Percentiles rank a stretch among this genome's conserved stretches.
Evolutionary conservation across 768 basidiomycete genomes (phyloP).

Genomic region (Cystoderma amianthinum): DNA sequence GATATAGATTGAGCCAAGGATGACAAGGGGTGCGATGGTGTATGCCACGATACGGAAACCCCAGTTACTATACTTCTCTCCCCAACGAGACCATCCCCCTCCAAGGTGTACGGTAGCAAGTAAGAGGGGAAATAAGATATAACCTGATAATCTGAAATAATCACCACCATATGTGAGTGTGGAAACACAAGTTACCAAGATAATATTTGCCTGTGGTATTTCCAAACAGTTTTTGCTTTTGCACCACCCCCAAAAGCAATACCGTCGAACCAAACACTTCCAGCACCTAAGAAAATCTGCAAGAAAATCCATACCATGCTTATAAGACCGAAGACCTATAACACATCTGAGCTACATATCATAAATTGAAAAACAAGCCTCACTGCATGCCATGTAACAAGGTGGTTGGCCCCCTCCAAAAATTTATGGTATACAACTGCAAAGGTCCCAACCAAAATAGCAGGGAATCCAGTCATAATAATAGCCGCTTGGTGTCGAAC

Average conservation of each 20-base stretch:
- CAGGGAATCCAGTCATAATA: conserved; percentile 46
- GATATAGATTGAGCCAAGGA: conserved; percentile 34
- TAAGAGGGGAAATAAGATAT: conserved; percentile 54
- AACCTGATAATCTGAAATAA: conserved; percentile 57
- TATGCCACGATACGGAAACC: conserved; percentile 43
- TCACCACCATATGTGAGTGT: no score
- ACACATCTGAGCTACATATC: neutral
- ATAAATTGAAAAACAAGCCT: conserved; percentile 12
- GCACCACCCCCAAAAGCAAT: conserved; percentile 62
- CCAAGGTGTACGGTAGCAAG: conserved; percentile 63
- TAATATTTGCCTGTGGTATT: conserved; percentile 76
- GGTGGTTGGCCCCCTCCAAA: conserved; percentile 43
- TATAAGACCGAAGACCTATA: conserved; percentile 58
- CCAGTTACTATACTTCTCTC: conserved; percentile 23
- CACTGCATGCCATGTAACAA: conserved; percentile 74
- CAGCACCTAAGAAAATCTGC: conserved; percentile 59
- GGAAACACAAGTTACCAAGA: neutral
- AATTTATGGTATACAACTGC: conserved; percentile 61
- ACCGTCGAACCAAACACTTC: conserved; percentile 75
- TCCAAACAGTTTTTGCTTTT: conserved; percentile 74
- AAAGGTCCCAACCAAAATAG: conserved; percentile 51
- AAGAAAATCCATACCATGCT: conserved; percentile 53
- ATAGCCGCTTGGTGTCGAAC: conserved; percentile 63
- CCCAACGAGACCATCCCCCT: conserved; percentile 66
- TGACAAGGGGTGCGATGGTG: conserved; percentile 43